Conservation (phyloP, 2,329 filamentous ascomycete species). For the Colletotrichum graminicola region DNA sequence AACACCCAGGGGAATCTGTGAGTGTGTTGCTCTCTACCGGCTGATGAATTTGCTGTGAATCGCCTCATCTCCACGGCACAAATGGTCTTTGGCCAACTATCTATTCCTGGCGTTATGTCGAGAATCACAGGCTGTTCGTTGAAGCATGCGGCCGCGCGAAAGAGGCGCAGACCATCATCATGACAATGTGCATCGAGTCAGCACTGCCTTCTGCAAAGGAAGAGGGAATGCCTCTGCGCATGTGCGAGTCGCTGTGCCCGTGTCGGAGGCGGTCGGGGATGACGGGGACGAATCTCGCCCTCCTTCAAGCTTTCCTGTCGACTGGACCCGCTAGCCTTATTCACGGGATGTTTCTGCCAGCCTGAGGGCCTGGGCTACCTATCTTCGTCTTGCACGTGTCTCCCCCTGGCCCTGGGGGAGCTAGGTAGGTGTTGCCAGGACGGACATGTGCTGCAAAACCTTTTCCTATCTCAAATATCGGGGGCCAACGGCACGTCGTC, state of each 20-base stretch:
- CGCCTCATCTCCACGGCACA: constrained; percentile 26
- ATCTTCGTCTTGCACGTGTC: constrained; percentile 39
- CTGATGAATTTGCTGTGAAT: constrained; percentile 14
- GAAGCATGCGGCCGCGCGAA: too few relatives aligned
- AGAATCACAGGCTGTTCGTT: background rate
- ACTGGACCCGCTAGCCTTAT: constrained; percentile 5
- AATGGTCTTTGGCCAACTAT: constrained; percentile 8
- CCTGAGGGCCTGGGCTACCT: constrained; percentile 24
- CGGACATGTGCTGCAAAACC: constrained; percentile 13
- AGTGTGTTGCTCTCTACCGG: constrained; percentile 22
- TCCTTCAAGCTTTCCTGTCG: background rate
- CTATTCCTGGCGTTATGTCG: background rate
- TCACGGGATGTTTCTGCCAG: constrained; percentile 39
- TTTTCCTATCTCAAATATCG: constrained; percentile 13
- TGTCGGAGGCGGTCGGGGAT: constrained; percentile 12
- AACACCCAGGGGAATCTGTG: constrained; percentile 16
- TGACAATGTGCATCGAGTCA: constrained; percentile 26
- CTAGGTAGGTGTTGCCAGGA: constrained; percentile 26
- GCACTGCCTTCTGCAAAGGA: constrained; percentile 4
- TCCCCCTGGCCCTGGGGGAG: constrained; percentile 12
- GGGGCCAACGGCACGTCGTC: constrained; percentile 7
- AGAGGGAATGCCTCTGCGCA: constrained; percentile 10
- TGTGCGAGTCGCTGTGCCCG: constrained; percentile 6
- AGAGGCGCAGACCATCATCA: background rate
- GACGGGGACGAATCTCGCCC: constrained; percentile 19